phyloP scores from a whole-genome alignment of 345 rosid species.

The Eucalyptus cloeziana region DNA sequence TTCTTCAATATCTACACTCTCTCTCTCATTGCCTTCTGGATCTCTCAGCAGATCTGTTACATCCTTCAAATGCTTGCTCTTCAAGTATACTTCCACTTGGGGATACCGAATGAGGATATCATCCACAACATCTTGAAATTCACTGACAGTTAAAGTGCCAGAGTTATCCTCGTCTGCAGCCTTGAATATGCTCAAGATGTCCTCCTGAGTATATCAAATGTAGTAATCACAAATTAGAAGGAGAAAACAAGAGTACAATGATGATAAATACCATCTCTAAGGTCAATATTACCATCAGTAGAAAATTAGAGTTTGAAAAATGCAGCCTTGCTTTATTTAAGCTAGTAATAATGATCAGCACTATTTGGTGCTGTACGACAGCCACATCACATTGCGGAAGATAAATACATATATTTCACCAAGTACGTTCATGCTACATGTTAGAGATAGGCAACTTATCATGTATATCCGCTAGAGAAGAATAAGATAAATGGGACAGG shows the following conservation, averaged over 20 bases:
- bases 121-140: slow-evolving; percentile 66
- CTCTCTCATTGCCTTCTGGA: slow-evolving; percentile 43
- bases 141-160: slow-evolving; percentile 55
- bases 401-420: neutral
- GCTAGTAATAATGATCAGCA: neutral
- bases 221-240: neutral
- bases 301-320: neutral
- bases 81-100: slow-evolving; percentile 63
- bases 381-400: neutral
- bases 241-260: neutral
- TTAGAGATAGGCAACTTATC: neutral
- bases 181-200: slow-evolving; percentile 50
- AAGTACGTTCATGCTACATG: neutral
- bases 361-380: neutral
- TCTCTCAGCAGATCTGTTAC: slow-evolving; percentile 59
- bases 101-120: slow-evolving; percentile 78
- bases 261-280: neutral
- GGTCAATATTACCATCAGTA: neutral
- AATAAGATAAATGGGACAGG: neutral
- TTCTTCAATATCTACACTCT: slow-evolving; percentile 66
- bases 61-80: slow-evolving; percentile 43
- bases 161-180: slow-evolving; percentile 88
- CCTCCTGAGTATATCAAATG: slow-evolving; percentile 37
- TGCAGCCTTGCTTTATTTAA: neutral
- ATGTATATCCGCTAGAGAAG: neutral